phyloP scores from a whole-genome alignment of 78 protist genomes.

The Dictyostelium firmibasis region DNA sequence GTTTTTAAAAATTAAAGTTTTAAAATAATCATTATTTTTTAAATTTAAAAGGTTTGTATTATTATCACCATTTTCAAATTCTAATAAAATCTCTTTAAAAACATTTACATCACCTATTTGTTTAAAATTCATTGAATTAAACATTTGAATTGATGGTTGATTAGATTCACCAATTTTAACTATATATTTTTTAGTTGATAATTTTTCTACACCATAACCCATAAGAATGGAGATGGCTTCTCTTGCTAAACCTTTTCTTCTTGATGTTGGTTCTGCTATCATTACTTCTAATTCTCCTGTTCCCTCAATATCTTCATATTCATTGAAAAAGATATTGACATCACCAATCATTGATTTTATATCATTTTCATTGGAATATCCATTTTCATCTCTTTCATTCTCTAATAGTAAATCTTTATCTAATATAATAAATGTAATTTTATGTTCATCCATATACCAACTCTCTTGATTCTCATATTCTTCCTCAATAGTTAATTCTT shows the following conservation, averaged over 20 bases:
- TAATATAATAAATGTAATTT: slow-evolving; percentile 65
- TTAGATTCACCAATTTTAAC: slow-evolving; percentile 76
- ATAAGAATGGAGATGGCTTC: slow-evolving; percentile 81
- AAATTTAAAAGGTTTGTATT: background rate
- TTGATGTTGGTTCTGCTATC: slow-evolving; percentile 83
- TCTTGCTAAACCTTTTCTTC: slow-evolving; percentile 85
- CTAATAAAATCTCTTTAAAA: slow-evolving; percentile 44
- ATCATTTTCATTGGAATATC: background rate
- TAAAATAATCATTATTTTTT: slow-evolving; percentile 2
- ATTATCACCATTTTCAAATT: background rate
- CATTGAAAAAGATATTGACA: slow-evolving; percentile 88
- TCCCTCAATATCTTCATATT: slow-evolving; percentile 57
- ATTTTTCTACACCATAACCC: slow-evolving; percentile 49
- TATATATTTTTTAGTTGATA: slow-evolving; percentile 2
- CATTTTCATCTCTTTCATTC: background rate
- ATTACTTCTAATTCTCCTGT: slow-evolving; percentile 85
- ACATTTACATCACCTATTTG: slow-evolving; percentile 53
- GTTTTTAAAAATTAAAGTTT: background rate
- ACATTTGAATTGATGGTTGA: slow-evolving; percentile 5
- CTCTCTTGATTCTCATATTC: slow-evolving; percentile 90
- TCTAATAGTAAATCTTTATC: slow-evolving; percentile 36
- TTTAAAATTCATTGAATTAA: slow-evolving; percentile 29
- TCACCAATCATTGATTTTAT: slow-evolving; percentile 90
- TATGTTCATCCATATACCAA: slow-evolving; percentile 86
- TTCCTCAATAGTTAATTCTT: slow-evolving; percentile 89